These are phyloP conservation scores for Phaeotremella fagi DNA, from an alignment of 768 basidiomycete species.

Conservation along the genomic window DNA sequence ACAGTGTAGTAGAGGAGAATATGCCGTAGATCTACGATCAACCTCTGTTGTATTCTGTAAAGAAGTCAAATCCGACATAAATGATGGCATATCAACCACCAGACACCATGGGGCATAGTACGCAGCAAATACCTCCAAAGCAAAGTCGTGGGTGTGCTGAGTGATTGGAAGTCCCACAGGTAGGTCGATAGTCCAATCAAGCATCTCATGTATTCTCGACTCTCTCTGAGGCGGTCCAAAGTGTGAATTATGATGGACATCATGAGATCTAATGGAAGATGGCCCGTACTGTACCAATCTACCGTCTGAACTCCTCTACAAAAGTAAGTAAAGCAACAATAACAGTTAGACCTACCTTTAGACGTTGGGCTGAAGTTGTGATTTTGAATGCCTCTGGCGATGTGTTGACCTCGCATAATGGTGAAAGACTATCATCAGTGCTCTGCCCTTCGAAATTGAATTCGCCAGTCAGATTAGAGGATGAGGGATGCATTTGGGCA, in stretches of 20 bases:
- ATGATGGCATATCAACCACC: conserved; percentile 8
- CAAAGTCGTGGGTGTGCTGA: conserved; percentile 3
- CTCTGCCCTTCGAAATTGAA: too few relatives aligned
- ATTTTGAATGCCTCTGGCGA: too few relatives aligned
- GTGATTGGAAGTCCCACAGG: conserved; percentile 3
- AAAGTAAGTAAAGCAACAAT: too few relatives aligned
- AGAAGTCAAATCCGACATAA: conserved; percentile 5
- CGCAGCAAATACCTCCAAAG: conserved; percentile 5
- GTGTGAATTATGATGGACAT: not conserved
- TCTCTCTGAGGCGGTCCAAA: not conserved
- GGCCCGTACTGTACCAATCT: not conserved
- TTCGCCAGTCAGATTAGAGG: too few relatives aligned
- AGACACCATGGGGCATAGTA: conserved; percentile 17
- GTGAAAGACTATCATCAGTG: too few relatives aligned
- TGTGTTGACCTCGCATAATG: too few relatives aligned
- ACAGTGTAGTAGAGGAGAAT: conserved; percentile 13
- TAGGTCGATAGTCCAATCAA: conserved; percentile 5
- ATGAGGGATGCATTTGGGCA: too few relatives aligned
- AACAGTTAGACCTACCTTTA: too few relatives aligned
- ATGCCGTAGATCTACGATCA: conserved; percentile 1
- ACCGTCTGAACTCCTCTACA: too few relatives aligned
- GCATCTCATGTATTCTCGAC: not conserved
- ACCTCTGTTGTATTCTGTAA: not conserved
- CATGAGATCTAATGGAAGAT: not conserved
- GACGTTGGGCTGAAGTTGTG: too few relatives aligned